Conservation (phyloP, 106 monocot genomes). For the Platanthera guangdongensis region DNA sequence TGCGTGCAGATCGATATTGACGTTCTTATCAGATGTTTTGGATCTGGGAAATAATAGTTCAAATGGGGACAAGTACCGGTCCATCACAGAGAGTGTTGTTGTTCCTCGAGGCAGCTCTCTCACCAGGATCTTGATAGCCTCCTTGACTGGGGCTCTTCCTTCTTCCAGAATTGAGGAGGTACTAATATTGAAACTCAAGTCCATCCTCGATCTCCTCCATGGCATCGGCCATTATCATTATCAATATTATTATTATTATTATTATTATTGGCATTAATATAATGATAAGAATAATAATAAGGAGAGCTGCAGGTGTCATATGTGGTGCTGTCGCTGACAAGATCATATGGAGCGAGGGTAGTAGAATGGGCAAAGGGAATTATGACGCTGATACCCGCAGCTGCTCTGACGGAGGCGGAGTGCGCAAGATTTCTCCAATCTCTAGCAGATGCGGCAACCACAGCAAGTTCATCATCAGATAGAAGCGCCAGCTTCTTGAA, state of each 20-base stretch:
- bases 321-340: conserved; percentile 53
- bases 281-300: too few relatives aligned
- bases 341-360: conserved; percentile 52
- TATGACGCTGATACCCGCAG: conserved; percentile 61
- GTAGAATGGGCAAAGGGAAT: conserved; percentile 68
- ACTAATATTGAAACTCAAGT: not conserved
- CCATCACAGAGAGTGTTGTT: conserved; percentile 44
- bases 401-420: conserved; percentile 75
- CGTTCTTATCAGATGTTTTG: conserved; percentile 78
- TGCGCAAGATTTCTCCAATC: conserved; percentile 49
- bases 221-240: too few relatives aligned
- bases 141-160: conserved; percentile 84
- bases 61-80: conserved; percentile 52
- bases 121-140: conserved; percentile 84
- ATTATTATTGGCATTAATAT: too few relatives aligned
- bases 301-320: conserved; percentile 48
- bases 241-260: too few relatives aligned
- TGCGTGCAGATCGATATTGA: conserved; percentile 92
- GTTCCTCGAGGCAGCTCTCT: conserved; percentile 68
- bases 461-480: conserved; percentile 8
- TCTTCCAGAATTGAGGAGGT: conserved; percentile 83
- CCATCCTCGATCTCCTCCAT: too few relatives aligned
- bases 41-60: conserved; percentile 77
- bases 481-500: conserved; percentile 31
- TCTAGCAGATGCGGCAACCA: conserved; percentile 48